Base-by-base conservation (phyloP, 2,329 filamentous ascomycete species). In the Gaeumannomyces sp. region DNA sequence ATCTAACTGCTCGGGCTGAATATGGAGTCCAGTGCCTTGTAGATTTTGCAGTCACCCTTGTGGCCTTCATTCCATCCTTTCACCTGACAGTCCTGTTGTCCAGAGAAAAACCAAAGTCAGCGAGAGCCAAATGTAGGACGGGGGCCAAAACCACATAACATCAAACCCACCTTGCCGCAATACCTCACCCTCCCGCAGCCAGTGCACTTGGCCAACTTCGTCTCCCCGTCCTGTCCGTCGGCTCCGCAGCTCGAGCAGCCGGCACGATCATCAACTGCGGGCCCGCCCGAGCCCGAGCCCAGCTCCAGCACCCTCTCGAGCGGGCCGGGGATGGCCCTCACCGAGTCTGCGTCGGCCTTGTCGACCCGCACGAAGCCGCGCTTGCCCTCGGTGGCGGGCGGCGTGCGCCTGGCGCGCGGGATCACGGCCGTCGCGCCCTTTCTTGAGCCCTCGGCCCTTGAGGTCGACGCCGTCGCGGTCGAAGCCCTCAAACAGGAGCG, bases 141-240 rank as follows among this genome's bases (percentile, higher is more conserved):
- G 31, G 13, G 45, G 45, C 6, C 22, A 53, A 53, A n/a, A 53
- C 25, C 7, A 27, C 19, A 28, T 4, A 25, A 25, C 1, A 10
- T 31, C 27, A 62, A 63, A 38, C 75, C 73, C 64, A 81, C 80
- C 77, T 80, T 80, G 31, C 76, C 73, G 65, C 80, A 82, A 70
- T 83, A 83, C 66, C 72, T 73, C n/a, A 74, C 76, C 67, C 74
- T 74, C 29, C 74, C 74, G 67, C 80, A 82, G 11, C 77, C 79
- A 14, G 76, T 78, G 67, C 80, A 82, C 68, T 71, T 76, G 70
- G 72, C 74, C 67, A 79, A 64, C 64, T 64, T 67, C 1, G 22
- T 14, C 59, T 22, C 70, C 13, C 69, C 71, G 5, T 33, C 66
- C 65, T 66, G 67, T 19, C 71, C 71, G 25, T 70, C 73, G 27